Percentiles rank a stretch among this genome's conserved stretches.
phyloP scores from a whole-genome alignment of 768 basidiomycete genomes.

The Suillus brevipes region DNA sequence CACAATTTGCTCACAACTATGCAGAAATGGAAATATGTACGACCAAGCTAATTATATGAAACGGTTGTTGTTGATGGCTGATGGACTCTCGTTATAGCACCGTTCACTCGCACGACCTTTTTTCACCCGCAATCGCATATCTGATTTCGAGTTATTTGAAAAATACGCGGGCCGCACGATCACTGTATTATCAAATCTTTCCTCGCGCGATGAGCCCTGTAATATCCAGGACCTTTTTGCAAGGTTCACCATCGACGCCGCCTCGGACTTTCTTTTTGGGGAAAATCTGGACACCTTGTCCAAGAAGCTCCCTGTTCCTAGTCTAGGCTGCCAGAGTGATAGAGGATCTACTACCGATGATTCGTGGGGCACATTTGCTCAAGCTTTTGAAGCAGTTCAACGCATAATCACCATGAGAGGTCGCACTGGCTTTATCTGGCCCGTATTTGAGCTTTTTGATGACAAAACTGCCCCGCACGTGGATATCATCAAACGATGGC shows the following conservation, averaged over 20 bases:
- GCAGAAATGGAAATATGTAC: constrained; percentile 66
- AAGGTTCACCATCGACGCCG: constrained; percentile 69
- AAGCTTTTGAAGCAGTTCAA: constrained; percentile 43
- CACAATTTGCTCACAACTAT: constrained; percentile 6
- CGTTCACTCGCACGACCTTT: constrained; percentile 69
- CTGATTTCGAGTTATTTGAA: constrained; percentile 71
- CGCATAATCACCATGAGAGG: constrained; percentile 36
- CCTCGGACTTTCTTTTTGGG: constrained; percentile 75
- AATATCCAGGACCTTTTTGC: constrained; percentile 70
- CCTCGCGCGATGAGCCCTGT: constrained; percentile 41
- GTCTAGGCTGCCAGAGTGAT: constrained; percentile 45
- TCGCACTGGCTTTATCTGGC: constrained; percentile 43
- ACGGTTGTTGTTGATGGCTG: constrained; percentile 7
- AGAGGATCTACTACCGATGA: constrained; percentile 64
- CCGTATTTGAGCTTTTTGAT: constrained; percentile 40
- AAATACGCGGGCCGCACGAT: constrained; percentile 49
- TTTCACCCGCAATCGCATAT: constrained; percentile 70
- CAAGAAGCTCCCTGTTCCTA: constrained; percentile 50
- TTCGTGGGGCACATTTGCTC: constrained; percentile 57
- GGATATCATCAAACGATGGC: constrained; percentile 39
- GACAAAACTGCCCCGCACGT: constrained; percentile 39
- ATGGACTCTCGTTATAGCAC: constrained; percentile 44
- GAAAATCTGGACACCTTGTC: constrained; percentile 62
- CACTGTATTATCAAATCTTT: constrained; percentile 44
- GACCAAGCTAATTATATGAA: constrained; percentile 15